Base-by-base conservation (phyloP, 805 yeast species). In the Kuraishia hungarica region DNA sequence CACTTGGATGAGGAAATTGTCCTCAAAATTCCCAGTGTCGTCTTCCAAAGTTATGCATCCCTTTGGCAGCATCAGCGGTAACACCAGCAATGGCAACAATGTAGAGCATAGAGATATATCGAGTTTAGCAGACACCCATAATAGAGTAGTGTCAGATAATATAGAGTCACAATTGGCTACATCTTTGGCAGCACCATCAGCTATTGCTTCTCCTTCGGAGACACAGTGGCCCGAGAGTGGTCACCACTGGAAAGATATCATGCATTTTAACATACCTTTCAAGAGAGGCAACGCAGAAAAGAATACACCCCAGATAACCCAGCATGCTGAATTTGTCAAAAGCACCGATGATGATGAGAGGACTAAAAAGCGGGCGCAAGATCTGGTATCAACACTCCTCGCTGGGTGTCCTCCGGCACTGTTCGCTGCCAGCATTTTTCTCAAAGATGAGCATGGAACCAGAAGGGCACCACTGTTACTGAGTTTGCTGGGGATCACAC, bases 381-480 rank as follows among this genome's bases (percentile, higher is more conserved):
- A 56, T 19, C 57, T 83, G 50, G 68, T 84, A 13, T 73, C 76
- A 35, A 77, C 87, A 26, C 71, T 89, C 56, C 61, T 80, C 6
- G 72, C 87, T 3, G 96, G 88, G 11, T 76, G 85, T 13, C 92
- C 97, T 0, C 86, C 89, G 2, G 84, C 89, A 0, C 72, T 89
- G 56, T 74, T 90, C 56, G 75, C 90, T 4, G 90, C 94, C 3
- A 82, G 96, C 1, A 79, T 84, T 46, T 81, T 94, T 57, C 74
- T 84, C 51, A 79, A 82, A 54, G 97, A 91, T 66, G 96, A 89
- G 57, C 80, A 78, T 60, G 89, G 88, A 1, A 77, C 79, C 2
- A 80, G 84, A 55, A 80, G 97, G 57, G 94, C 96, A 0, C 97
- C 99, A 1, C 74, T 93, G 39, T 68, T 94, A 48, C 69, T 91